These are phyloP conservation scores for Aureobasidium leucospermi DNA, from an alignment of 2,329 filamentous ascomycete genomes.

Conservation along the genomic window DNA sequence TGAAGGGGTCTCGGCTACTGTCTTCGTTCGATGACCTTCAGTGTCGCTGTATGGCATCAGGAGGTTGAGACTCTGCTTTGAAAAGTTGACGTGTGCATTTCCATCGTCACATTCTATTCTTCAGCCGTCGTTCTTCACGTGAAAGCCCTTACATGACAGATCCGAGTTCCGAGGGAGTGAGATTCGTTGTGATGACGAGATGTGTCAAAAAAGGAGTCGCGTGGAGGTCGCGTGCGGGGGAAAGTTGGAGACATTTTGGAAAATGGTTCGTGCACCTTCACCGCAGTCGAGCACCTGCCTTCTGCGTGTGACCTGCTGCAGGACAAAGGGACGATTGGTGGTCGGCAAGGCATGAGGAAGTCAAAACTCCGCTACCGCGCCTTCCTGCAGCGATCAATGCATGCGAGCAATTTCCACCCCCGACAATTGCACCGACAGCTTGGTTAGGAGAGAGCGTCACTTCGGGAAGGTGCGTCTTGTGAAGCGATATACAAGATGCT, in stretches of 20 bases:
- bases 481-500: slow-evolving; percentile 6
- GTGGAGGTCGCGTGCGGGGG: slow-evolving; percentile 3
- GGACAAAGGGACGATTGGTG: slow-evolving; percentile 10
- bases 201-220: not conserved
- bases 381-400: not conserved
- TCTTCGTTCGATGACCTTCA: too few species aligned
- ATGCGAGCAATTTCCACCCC: not conserved
- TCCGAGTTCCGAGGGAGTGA: not conserved
- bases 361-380: slow-evolving; percentile 4
- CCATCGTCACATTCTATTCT: too few species aligned
- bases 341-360: not conserved
- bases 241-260: not conserved
- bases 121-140: not conserved
- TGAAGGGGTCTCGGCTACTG: too few species aligned
- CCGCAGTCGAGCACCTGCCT: slow-evolving; percentile 6
- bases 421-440: slow-evolving; percentile 3
- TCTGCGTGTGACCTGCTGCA: slow-evolving; percentile 8
- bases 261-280: not conserved
- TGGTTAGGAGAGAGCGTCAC: not conserved
- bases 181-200: not conserved
- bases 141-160: not conserved
- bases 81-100: too few species aligned
- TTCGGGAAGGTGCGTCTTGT: slow-evolving; percentile 1
- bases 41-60: too few species aligned
- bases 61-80: too few species aligned